Evolutionary conservation across 1,284 basidiomycete genomes (phyloP).

Genomic region (Trametes sp.): DNA sequence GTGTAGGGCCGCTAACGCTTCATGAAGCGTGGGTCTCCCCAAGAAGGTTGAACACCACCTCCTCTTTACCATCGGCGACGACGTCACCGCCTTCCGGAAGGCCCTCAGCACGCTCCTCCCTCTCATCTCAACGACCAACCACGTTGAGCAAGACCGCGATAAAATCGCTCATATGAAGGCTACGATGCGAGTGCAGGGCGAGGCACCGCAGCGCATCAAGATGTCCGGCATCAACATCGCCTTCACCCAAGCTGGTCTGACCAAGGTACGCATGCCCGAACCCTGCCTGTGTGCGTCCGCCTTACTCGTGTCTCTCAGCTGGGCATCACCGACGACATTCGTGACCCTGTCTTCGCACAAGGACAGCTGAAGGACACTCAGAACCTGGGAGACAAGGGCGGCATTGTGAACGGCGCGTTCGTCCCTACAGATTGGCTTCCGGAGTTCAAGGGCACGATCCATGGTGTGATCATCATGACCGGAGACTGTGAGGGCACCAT

Average conservation of each 20-base stretch:
- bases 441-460: conserved; percentile 44
- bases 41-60: not conserved
- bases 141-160: conserved; percentile 18
- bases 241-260: conserved; percentile 44
- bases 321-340: conserved; percentile 44
- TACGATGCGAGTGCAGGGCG: conserved; percentile 17
- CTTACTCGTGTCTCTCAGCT: conserved; percentile 33
- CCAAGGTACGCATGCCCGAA: conserved; percentile 17
- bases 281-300: not conserved
- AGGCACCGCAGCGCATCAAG: conserved; percentile 17
- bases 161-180: conserved; percentile 29
- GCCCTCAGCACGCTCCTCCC: conserved; percentile 41
- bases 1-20: too few species aligned
- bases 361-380: conserved; percentile 44
- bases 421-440: conserved; percentile 41
- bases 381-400: conserved; percentile 29
- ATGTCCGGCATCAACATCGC: conserved; percentile 42
- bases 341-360: conserved; percentile 39
- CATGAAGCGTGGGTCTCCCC: not conserved
- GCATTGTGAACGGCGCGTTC: conserved; percentile 26
- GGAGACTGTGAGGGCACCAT: conserved; percentile 40
- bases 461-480: conserved; percentile 46
- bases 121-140: conserved; percentile 42
- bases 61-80: not conserved
- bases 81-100: conserved; percentile 24